These are phyloP conservation scores for Wickerhamomyces alni DNA, from an alignment of 805 yeast species.

Conservation along the genomic window DNA sequence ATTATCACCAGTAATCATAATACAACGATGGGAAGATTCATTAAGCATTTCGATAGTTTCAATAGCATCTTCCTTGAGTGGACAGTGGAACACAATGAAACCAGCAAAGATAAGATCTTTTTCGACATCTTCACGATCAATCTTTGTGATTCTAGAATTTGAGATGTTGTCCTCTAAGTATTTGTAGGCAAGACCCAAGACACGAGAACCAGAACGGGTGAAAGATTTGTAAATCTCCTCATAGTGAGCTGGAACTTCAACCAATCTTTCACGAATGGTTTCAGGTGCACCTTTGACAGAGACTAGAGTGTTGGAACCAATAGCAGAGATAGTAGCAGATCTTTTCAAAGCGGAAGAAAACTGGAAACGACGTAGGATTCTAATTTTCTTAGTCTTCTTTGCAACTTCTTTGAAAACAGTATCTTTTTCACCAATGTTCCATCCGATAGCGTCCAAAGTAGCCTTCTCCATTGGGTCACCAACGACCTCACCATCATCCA, in stretches of 20 bases:
- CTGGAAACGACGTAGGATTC: slow-evolving; percentile 89
- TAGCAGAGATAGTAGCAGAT: slow-evolving; percentile 77
- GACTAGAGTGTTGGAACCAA: slow-evolving; percentile 54
- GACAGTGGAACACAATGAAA: slow-evolving; percentile 94
- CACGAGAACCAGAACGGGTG: slow-evolving; percentile 95
- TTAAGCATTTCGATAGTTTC: slow-evolving; percentile 88
- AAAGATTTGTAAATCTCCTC: slow-evolving; percentile 84
- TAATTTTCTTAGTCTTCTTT: slow-evolving; percentile 41
- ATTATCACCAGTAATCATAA: slow-evolving; percentile 98
- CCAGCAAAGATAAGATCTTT: slow-evolving; percentile 75
- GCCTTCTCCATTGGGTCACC: slow-evolving; percentile 99
- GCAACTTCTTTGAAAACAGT: slow-evolving; percentile 43
- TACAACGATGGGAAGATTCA: slow-evolving; percentile 90
- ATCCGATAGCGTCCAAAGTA: slow-evolving; percentile 79
- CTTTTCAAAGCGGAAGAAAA: slow-evolving; percentile 94
- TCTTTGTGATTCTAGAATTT: slow-evolving; percentile 44
- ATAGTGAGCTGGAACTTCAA: slow-evolving; percentile 65
- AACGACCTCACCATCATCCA: slow-evolving; percentile 95
- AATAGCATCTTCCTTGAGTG: slow-evolving; percentile 88
- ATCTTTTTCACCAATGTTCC: slow-evolving; percentile 80
- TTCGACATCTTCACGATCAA: slow-evolving; percentile 76
- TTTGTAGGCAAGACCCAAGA: slow-evolving; percentile 90
- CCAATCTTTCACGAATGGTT: slow-evolving; percentile 75
- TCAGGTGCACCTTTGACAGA: slow-evolving; percentile 98
- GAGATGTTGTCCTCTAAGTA: slow-evolving; percentile 46